Base-by-base conservation (phyloP, 208 protist species). In the Blechomonas ayalai region DNA sequence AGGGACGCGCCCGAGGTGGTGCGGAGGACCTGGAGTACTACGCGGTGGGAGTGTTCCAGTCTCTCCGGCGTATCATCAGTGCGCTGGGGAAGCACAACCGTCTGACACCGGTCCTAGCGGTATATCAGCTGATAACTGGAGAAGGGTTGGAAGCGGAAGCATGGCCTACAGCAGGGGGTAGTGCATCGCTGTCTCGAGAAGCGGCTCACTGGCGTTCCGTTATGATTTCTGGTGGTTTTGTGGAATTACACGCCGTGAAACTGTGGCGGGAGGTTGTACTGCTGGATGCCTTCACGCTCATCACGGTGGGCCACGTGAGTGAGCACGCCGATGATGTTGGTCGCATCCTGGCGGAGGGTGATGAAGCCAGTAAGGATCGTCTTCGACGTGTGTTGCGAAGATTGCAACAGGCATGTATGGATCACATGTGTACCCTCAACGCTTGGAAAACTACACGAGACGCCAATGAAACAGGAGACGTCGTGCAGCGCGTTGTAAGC, bases 251-350 rank as follows among this genome's bases (percentile, higher is more conserved):
- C n/a, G n/a, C n/a, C n/a, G n/a, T 56, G 22, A 35, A 59, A 1
- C 53, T 83, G 38, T 85, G 63, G 59, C 78, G 83, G 7, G 75
- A 92, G 54, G 43, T 65, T 3, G 59, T 69, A 9, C 47, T 92
- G 13, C 65, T 92, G 10, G 78, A 92, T 44, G 79, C 78, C 24
- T 84, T 78, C 48, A 64, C 76, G 8, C 65, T 92, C 19, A 73
- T 85, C 49, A 86, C 75, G 0, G 16, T 81, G 4, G 83, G 78
- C 25, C 83, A 92, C 50, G 59, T 72, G 35, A 71, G 67, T 44
- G 78, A 87, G 41, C 45, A 59, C 36, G 75, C 79, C 1, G 29
- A 55, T 0, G 79, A 88, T 39, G 26, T 82, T 12, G 37, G 38
- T 26, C 46, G 27, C 9, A 24, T 65, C 37, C 48, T 49, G 6